Evolutionary conservation across 495 filamentous ascomycete genomes (phyloP).

Genomic region (Penicillium herquei): DNA sequence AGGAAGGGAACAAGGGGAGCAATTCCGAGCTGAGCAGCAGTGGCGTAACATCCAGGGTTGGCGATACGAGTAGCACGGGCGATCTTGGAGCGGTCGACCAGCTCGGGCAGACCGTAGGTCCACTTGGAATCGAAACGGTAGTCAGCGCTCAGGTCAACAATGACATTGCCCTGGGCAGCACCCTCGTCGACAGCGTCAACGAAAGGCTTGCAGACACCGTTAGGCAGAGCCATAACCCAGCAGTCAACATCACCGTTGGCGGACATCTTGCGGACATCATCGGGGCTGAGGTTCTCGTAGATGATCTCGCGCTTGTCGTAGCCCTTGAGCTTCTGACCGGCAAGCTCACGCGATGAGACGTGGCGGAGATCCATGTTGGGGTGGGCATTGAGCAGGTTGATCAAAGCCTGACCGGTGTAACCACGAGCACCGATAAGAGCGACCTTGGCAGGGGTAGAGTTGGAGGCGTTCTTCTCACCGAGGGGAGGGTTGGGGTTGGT

Average conservation of each 20-base stretch:
- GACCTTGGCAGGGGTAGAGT: constrained; percentile 74
- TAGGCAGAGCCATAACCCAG: constrained; percentile 98
- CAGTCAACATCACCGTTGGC: constrained; percentile 91
- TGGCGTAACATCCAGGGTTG: constrained; percentile 97
- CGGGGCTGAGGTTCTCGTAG: constrained; percentile 87
- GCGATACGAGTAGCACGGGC: constrained; percentile 81
- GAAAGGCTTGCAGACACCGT: constrained; percentile 95
- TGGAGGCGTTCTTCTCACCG: constrained; percentile 88
- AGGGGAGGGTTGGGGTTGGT: constrained; percentile 98
- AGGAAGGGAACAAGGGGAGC: constrained; percentile 78
- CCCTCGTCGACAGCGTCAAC: constrained; percentile 86
- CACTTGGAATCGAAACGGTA: constrained; percentile 88
- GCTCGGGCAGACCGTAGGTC: constrained; percentile 94
- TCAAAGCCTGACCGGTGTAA: constrained; percentile 92
- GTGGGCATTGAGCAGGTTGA: constrained; percentile 84
- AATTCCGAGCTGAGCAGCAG: constrained; percentile 91
- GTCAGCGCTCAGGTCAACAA: constrained; percentile 92
- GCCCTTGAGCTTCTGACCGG: constrained; percentile 84
- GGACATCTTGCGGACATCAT: constrained; percentile 90
- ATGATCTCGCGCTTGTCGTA: constrained; percentile 91
- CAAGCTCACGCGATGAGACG: constrained; percentile 92
- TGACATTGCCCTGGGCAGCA: constrained; percentile 69
- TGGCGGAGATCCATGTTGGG: constrained; percentile 92
- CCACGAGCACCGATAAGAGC: constrained; percentile 94
- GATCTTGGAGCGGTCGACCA: constrained; percentile 74